phyloP scores from a whole-genome alignment of 2,329 filamentous ascomycete species.

The Colletotrichum kahawae region DNA sequence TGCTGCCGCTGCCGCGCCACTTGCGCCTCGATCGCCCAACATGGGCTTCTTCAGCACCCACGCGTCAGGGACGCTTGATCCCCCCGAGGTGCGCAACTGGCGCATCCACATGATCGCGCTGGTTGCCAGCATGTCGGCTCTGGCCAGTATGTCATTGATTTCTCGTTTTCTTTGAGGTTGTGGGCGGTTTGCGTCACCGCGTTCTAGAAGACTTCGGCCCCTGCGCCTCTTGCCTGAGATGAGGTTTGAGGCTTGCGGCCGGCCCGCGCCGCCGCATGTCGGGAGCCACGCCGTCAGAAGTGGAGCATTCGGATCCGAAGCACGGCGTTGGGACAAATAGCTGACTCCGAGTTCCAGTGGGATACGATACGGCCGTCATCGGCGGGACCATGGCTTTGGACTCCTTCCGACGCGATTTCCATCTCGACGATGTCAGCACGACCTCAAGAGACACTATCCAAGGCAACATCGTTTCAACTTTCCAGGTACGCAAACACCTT shows the following conservation, averaged over 20 bases:
- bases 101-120: conserved; percentile 30
- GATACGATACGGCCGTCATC: conserved; percentile 43
- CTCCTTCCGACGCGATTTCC: conserved; percentile 40
- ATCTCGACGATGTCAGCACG: conserved; percentile 29
- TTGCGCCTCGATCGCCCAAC: neutral
- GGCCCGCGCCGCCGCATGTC: neutral
- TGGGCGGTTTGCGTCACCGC: neutral
- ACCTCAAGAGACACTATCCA: conserved; percentile 35
- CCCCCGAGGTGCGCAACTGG: conserved; percentile 31
- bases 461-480: conserved; percentile 32
- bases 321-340: neutral
- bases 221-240: neutral
- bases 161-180: neutral
- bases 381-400: conserved; percentile 43
- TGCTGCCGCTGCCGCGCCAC: too few relatives aligned
- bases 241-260: neutral
- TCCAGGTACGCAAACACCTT: neutral
- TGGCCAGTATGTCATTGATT: conserved; percentile 25
- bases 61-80: conserved; percentile 27
- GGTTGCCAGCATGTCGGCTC: conserved; percentile 31
- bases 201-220: neutral
- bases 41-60: conserved; percentile 32
- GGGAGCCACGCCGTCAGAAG: neutral
- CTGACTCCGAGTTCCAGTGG: conserved; percentile 28
- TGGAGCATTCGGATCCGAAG: neutral